Base-by-base conservation (phyloP, 441 rosid genomes). In the Aleurites moluccanus region DNA sequence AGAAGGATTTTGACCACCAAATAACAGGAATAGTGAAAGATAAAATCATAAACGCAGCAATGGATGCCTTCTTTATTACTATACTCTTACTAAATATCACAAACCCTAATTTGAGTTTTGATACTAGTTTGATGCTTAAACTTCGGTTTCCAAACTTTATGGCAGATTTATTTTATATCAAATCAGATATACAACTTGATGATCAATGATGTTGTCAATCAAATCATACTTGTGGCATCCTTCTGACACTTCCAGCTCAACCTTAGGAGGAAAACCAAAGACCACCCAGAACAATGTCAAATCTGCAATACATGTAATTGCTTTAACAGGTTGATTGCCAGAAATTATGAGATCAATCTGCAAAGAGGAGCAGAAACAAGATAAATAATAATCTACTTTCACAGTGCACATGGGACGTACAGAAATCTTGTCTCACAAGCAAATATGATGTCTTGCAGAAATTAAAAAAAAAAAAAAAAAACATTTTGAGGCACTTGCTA, bases 321-420 rank as follows among this genome's bases (percentile, higher is more conserved):
- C 97, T 80, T 88, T 84, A 75, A 87, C 91, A 33, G 98, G 99
- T 40, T 87, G 90, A 77, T 88, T 91, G 47, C 99, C 92, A 49
- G 91, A 82, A 66, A 93, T 84, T 97, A 96, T 93, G 76, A 91
- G 91, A 85, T 96, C 97, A 77, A 92, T 81, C 98, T 95, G 92
- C 85, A 77, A 2, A 55, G 72, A 78, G 30, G 47, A 80, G 11
- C 45, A 73, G 52, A 20, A 74, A 73, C 52, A 74, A 77, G 66
- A 67, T 68, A 78, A 44, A 66, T 70, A 40, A 70, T 27, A 62
- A 75, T 67, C n/a, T 61, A 64, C 27, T 67, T 45, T 45, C 49
- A 67, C 3, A 49, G 44, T 63, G 52, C 33, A 35, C n/a, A 65
- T 47, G 14, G n/a, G 57, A 57, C 70, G 68, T 49, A 23, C 8